A percentile compares a stretch with the other conserved stretches of the same genome.
phyloP scores from a whole-genome alignment of 1,139 yeast species.

The Pichia sp. region DNA sequence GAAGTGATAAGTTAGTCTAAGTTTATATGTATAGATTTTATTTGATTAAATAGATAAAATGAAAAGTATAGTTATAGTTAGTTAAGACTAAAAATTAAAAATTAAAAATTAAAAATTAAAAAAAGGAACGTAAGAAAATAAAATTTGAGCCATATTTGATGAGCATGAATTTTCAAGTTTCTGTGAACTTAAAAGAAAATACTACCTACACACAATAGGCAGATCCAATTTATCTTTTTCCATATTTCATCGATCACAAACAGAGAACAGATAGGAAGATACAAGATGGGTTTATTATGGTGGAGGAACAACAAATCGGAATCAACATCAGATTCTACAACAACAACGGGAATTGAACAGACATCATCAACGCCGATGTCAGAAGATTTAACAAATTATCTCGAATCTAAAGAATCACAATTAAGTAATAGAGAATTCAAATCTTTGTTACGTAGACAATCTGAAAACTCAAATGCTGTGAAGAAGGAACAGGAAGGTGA shows the following conservation, averaged over 20 bases:
- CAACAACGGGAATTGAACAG: background rate
- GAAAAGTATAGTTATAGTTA: too few relatives aligned
- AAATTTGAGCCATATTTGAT: background rate
- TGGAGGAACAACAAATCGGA: background rate
- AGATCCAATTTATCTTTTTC: background rate
- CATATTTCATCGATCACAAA: background rate
- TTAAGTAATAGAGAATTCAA: slow-evolving; percentile 29
- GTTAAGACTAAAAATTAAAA: too few relatives aligned
- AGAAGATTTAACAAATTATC: slow-evolving; percentile 21
- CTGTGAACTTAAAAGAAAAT: too few relatives aligned
- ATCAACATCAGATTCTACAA: background rate
- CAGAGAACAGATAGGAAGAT: background rate
- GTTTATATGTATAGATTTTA: too few relatives aligned
- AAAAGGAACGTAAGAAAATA: too few relatives aligned
- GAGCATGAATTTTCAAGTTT: too few relatives aligned
- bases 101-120: too few relatives aligned
- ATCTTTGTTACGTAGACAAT: slow-evolving; percentile 17
- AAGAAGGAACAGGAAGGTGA: slow-evolving; percentile 1
- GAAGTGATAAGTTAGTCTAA: background rate
- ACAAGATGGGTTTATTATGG: slow-evolving; percentile 5
- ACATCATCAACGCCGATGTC: slow-evolving; percentile 12
- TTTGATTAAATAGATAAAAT: background rate
- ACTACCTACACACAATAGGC: too few relatives aligned
- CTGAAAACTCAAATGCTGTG: slow-evolving; percentile 4
- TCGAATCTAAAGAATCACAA: slow-evolving; percentile 21